These are phyloP conservation scores for Dioszegia aurantiaca DNA, from an alignment of 768 basidiomycete genomes.

Conservation along the genomic window DNA sequence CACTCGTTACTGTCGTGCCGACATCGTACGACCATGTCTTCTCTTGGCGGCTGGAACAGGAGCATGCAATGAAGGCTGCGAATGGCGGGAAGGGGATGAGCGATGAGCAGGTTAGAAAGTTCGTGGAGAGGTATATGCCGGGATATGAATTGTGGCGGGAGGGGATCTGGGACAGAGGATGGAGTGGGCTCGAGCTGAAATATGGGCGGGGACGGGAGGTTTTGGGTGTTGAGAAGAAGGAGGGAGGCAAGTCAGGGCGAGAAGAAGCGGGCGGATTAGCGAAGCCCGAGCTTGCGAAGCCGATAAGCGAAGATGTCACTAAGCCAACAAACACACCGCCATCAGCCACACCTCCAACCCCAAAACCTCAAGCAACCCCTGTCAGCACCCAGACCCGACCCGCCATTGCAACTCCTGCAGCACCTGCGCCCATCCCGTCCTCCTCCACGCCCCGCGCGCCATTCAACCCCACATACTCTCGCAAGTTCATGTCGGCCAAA, in stretches of 20 bases:
- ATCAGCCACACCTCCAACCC: background rate
- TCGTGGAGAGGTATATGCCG: constrained; percentile 90
- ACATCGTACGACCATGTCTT: constrained; percentile 61
- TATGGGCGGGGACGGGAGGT: constrained; percentile 22
- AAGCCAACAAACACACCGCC: background rate
- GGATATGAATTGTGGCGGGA: constrained; percentile 79
- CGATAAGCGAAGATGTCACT: no score
- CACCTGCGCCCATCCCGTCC: background rate
- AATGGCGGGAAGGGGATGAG: constrained; percentile 89
- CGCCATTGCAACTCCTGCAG: no score
- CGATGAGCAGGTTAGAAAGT: constrained; percentile 70
- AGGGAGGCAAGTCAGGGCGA: constrained; percentile 4
- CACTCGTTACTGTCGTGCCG: constrained; percentile 68
- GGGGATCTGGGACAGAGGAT: constrained; percentile 11
- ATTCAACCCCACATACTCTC: constrained; percentile 51
- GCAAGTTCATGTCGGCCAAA: constrained; percentile 53
- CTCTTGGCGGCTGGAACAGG: constrained; percentile 84
- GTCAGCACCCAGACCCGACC: background rate
- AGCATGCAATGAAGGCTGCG: constrained; percentile 76
- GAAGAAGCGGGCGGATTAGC: constrained; percentile 3
- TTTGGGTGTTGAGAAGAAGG: constrained; percentile 1
- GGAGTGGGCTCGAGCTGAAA: constrained; percentile 43
- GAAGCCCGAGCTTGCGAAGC: no score
- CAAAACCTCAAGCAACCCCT: background rate
- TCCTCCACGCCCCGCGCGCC: constrained; percentile 4